Evolutionary conservation across 768 basidiomycete genomes (phyloP), one percentile per base, ranked within the genome.

Genomic region (Suillus americanus): DNA sequence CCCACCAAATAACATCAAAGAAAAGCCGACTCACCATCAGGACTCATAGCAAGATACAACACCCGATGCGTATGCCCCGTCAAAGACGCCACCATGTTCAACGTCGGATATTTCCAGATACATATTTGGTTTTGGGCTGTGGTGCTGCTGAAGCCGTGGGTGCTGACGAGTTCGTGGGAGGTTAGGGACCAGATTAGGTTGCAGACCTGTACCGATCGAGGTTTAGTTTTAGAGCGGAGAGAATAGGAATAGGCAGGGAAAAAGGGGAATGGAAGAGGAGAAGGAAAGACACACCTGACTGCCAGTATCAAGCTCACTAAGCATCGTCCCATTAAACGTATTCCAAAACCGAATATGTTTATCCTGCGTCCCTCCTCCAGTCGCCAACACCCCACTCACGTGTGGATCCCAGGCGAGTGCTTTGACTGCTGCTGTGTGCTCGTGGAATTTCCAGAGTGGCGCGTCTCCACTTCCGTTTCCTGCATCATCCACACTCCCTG

Each of bases 341-440:
- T 99, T 99, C 97, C 97, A 99, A 73, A 97, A 98, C 64, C 96
- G 82, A 53, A 99, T 95, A 73, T 95, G 97, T 77, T 96, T 97
- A 75, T 99, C 97, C 70, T 97, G 95, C n/a, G 97, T 99, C 9
- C 97, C 97, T 12, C 97, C 97, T 6, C 97, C 97, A 8, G 92
- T 95, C 1, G 97, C 97, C 40, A 99, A 79, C 2, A 98, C 84
- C 1, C 95, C 95, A 13, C 89, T 81, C 53, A 97, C 84, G 77
- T 99, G 97, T 7, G 97, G 96, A 75, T 95, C 96, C 97, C 97
- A 99, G 7, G 97, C 95, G 35, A 99, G 89, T 6, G 97, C 97
- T 72, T 99, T 99, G 62, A 99, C 97, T 3, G 97, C 97, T 2
- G 97, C 97, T 3, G 90, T 91, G 74, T 99, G 97, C 67, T 99